Conservation (phyloP, 148 eudicot genomes). For the Rhododendron kiyosumense region DNA sequence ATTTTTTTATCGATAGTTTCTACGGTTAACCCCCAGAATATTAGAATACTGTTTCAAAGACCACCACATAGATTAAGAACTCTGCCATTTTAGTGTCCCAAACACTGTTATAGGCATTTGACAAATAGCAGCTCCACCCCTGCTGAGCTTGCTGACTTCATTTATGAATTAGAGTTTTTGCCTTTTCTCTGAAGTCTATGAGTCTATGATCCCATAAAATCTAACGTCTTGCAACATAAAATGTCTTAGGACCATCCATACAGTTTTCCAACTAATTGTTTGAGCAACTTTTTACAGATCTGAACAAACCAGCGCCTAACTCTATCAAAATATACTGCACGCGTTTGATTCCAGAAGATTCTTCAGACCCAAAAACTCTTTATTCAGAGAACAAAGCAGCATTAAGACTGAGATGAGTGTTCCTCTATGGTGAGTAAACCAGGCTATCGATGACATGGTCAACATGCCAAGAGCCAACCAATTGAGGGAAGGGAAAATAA, state of each 20-base stretch:
- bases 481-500: neutral
- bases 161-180: neutral
- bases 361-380: neutral
- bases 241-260: neutral
- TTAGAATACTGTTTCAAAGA: neutral
- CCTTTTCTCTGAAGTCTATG: neutral
- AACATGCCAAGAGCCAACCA: neutral
- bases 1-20: neutral
- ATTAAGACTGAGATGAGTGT: neutral
- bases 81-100: neutral
- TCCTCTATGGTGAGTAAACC: neutral
- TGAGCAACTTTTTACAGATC: neutral
- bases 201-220: neutral
- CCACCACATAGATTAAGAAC: neutral
- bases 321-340: neutral
- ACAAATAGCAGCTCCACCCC: neutral
- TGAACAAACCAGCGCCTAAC: neutral
- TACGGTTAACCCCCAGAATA: neutral
- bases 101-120: neutral
- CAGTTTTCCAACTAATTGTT: neutral
- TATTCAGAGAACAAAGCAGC: neutral
- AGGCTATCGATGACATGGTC: neutral
- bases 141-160: neutral
- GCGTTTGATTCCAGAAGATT: neutral
- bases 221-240: neutral